phyloP scores from a whole-genome alignment of 2,329 filamentous ascomycete genomes.

The Ophiostoma sp. region DNA sequence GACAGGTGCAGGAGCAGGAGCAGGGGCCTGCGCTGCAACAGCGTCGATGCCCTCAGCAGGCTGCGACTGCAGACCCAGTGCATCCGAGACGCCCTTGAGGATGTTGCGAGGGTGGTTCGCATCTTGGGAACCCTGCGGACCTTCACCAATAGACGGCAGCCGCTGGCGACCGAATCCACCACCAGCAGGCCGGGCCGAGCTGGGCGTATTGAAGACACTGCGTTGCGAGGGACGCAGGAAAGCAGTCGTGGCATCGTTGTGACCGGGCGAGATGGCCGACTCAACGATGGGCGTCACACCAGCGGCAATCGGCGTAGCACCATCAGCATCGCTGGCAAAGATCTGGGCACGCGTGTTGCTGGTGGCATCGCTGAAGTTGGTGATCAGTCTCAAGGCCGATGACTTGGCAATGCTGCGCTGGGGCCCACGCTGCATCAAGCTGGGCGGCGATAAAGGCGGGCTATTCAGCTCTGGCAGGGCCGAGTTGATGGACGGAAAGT shows the following conservation, averaged over 20 bases:
- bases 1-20: background rate
- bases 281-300: constrained; percentile 88
- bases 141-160: constrained; percentile 75
- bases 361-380: constrained; percentile 65
- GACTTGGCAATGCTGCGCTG: constrained; percentile 71
- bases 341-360: constrained; percentile 61
- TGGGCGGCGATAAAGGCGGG: constrained; percentile 73
- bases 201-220: constrained; percentile 68
- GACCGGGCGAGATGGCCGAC: constrained; percentile 71
- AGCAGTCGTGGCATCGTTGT: constrained; percentile 65
- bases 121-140: constrained; percentile 44
- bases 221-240: constrained; percentile 67
- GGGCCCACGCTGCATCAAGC: constrained; percentile 55
- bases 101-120: constrained; percentile 34
- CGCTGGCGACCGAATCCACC: constrained; percentile 63
- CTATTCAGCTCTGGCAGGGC: constrained; percentile 64
- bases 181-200: constrained; percentile 62
- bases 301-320: constrained; percentile 73
- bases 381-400: constrained; percentile 86
- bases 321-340: constrained; percentile 55
- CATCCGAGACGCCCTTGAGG: constrained; percentile 30
- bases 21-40: background rate
- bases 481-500: constrained; percentile 50
- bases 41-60: constrained; percentile 34
- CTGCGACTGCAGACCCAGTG: constrained; percentile 27